Evolutionary conservation across 1,139 yeast genomes (phyloP), one percentile per base, ranked within the genome.

Genomic region (Diutina mesorugosa): DNA sequence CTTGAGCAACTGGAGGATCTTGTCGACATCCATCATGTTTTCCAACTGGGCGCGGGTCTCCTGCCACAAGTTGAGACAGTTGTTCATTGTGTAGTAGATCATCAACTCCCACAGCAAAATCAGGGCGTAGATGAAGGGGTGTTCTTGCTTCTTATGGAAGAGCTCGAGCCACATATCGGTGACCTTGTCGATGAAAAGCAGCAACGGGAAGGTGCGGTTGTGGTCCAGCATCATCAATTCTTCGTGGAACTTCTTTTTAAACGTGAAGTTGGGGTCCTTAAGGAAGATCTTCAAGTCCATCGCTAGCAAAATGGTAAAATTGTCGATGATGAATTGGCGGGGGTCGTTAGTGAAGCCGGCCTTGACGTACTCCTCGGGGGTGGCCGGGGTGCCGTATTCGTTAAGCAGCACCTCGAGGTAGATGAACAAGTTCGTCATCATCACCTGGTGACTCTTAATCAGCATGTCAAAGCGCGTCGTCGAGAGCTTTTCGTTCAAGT

Each of bases 51-150:
- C 87, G 54, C 76, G 74, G 0, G 95, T 82, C 56, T 78, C 82
- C 61, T 79, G 81, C 95, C 95, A 88, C 56, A 86, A 71, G 53
- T 79, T 75, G 62, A 87, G 72, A 61, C 85, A 77, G 61, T 80
- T 79, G 56, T 76, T 71, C 74, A 84, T 77, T 47, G 85, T 77
- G 54, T 74, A 72, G 64, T 79, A 80, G 60, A 81, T 83, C 68
- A 85, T 69, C 47, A 79, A 65, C 57, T 77, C 83, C 80, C 87
- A 81, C 56, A 78, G 73, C 61, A 81, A 77, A 55, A 82, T 72
- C 26, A 78, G 71, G 21, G 72, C 71, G 56, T 72, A 71, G 56
- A 83, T 70, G 55, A 65, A 66, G 4, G 80, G 76, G 62, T 69
- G 74, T 26, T 61, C 59, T 5, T 64, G 62, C 21, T 63, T 64